These are phyloP conservation scores for Capsicum chinense DNA, from an alignment of 257 asterid species.

Conservation along the genomic window DNA sequence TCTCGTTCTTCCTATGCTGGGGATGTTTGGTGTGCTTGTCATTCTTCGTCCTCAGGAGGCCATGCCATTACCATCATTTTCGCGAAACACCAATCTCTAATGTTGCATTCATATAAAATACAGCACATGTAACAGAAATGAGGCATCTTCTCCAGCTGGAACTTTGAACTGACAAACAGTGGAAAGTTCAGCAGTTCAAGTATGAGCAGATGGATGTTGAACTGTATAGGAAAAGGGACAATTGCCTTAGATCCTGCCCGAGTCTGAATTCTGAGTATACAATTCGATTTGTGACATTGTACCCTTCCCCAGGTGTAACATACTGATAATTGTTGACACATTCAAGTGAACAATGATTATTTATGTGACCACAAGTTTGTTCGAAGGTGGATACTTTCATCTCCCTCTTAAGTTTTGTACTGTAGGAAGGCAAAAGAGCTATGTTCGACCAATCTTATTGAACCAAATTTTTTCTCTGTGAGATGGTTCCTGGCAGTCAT, in stretches of 20 bases:
- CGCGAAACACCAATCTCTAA: conserved; percentile 88
- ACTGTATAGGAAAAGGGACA: conserved; percentile 3
- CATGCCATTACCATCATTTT: conserved; percentile 95
- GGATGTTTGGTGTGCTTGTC: conserved; percentile 86
- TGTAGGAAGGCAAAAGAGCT: neutral
- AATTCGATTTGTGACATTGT: neutral
- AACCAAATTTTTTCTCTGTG: neutral
- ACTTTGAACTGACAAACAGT: neutral
- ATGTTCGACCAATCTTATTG: neutral
- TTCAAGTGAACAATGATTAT: conserved; percentile 14
- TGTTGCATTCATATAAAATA: neutral
- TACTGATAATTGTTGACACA: conserved; percentile 1
- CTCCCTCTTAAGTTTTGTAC: neutral
- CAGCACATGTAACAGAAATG: conserved; percentile 20
- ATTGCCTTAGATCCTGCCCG: neutral
- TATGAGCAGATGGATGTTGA: neutral
- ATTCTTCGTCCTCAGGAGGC: conserved; percentile 91
- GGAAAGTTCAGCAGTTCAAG: neutral
- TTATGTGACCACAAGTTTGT: neutral
- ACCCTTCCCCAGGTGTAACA: conserved; percentile 22
- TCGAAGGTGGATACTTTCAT: conserved; percentile 6
- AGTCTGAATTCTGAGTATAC: conserved; percentile 9
- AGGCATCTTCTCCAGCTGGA: conserved; percentile 11
- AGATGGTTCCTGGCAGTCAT: neutral
- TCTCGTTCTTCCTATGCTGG: conserved; percentile 95